Evolutionary conservation across 441 rosid genomes (phyloP), one percentile per base, ranked within the genome.

Genomic region (Adansonia madagascariensis): DNA sequence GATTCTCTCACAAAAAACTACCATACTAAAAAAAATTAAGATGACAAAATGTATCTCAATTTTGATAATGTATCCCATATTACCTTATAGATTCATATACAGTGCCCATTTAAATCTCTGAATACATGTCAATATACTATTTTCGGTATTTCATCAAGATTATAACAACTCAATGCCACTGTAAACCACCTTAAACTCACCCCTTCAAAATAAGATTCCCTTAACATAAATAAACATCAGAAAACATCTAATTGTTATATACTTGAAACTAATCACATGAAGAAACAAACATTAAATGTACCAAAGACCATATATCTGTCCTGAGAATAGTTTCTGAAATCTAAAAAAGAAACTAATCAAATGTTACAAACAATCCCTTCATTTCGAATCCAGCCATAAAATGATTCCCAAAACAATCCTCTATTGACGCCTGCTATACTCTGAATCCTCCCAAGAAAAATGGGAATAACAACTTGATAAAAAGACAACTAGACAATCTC

Each of bases 201-300:
- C 1, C 44, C 14, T 50, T 70, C 43, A 50, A 50, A 49, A 12
- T 7, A 47, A 68, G 35, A 67, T 44, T 47, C 39, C 15, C 56
- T 56, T 12, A 6, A 49, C 46, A 70, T 15, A 70, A 50, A 70
- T 24, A 50, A 50, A 70, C 11, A 27, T 7, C 8, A 50, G 60
- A 15, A 70, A 50, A 50, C 60, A 24, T 70, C 12, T 27, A 27
- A 49, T 70, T 24, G 46, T 24, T 14, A 20, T 8, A 22, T 68
- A 11, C 56, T 68, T 68, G 73, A 47, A 47, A 22, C 73, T 46
- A 35, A 69, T 70, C 11, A 8, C 60, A 50, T 14, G 59, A 69
- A 69, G 15, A 44, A 12, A 18, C 55, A 59, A 73, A 46, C 15
- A 73, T 20, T 43, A 43, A 73, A 20, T 22, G 53, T 47, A 14